Conservation (phyloP, 78 protist genomes). For the Pigoraptor vietnamica region DNA sequence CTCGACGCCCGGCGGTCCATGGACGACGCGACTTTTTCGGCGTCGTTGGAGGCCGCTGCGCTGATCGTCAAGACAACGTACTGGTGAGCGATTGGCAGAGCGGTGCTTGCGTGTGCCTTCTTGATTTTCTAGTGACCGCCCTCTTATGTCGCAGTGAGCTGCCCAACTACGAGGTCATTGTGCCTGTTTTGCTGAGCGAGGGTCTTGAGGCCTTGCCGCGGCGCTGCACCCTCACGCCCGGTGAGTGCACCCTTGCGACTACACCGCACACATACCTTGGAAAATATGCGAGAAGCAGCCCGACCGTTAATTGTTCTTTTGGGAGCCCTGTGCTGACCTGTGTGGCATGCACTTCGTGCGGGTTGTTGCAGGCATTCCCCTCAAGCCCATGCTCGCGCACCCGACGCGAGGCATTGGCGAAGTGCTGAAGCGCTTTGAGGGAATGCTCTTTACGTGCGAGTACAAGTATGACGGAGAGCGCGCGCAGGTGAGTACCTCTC, state of each 20-base stretch:
- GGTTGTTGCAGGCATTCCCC: conserved; percentile 73
- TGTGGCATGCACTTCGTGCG: neutral
- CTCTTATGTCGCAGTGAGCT: conserved; percentile 25
- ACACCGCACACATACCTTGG: no score
- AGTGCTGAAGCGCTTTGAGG: conserved; percentile 74
- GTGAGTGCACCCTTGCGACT: neutral
- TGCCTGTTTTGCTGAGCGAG: conserved; percentile 44
- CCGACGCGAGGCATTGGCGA: conserved; percentile 77
- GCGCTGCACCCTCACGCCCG: conserved; percentile 1
- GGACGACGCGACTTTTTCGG: neutral
- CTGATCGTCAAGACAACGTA: neutral
- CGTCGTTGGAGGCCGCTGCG: neutral
- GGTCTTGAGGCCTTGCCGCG: neutral
- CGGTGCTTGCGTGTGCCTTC: no score
- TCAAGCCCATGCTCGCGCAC: conserved; percentile 96
- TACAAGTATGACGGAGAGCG: conserved; percentile 98
- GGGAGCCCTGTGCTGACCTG: neutral
- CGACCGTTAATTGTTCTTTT: no score
- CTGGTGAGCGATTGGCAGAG: neutral
- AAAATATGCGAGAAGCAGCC: no score
- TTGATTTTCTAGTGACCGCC: no score
- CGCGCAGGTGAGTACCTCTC: conserved; percentile 48
- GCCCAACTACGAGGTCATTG: conserved; percentile 70
- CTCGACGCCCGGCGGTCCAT: neutral
- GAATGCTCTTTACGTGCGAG: conserved; percentile 85